These are phyloP conservation scores for Talaromyces sp. DNA, from an alignment of 2,329 filamentous ascomycete genomes.

Conservation along the genomic window DNA sequence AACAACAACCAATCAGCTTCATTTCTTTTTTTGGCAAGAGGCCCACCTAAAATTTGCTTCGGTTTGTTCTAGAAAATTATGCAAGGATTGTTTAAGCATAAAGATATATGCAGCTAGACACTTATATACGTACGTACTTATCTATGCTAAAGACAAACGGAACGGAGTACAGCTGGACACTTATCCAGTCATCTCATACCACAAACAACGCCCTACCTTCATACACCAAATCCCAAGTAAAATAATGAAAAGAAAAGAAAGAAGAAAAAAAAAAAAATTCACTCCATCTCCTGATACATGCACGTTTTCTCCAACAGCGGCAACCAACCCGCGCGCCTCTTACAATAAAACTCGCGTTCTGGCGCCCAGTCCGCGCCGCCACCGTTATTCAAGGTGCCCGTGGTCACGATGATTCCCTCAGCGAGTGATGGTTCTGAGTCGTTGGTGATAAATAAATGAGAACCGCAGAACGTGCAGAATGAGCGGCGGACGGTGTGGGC, in stretches of 20 bases:
- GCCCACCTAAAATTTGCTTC: too few relatives aligned
- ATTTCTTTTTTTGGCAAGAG: too few relatives aligned
- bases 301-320: neutral
- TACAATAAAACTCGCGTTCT: neutral
- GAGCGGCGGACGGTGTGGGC: neutral
- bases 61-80: too few relatives aligned
- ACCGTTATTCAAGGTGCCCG: neutral
- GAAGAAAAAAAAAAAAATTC: neutral
- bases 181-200: too few relatives aligned
- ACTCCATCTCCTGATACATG: neutral
- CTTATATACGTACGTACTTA: too few relatives aligned
- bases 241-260: too few relatives aligned
- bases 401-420: neutral
- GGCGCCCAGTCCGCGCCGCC: neutral
- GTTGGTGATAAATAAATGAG: constrained; percentile 1
- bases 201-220: neutral
- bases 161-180: too few relatives aligned
- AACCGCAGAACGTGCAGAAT: neutral
- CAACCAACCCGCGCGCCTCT: neutral
- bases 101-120: too few relatives aligned
- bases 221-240: neutral
- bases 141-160: too few relatives aligned
- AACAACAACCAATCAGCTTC: too few relatives aligned
- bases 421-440: neutral
- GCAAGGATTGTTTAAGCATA: too few relatives aligned